These are phyloP conservation scores for Allomyces javanicus DNA, from an alignment of 192 early-diverging fungal genomes.

Conservation along the genomic window DNA sequence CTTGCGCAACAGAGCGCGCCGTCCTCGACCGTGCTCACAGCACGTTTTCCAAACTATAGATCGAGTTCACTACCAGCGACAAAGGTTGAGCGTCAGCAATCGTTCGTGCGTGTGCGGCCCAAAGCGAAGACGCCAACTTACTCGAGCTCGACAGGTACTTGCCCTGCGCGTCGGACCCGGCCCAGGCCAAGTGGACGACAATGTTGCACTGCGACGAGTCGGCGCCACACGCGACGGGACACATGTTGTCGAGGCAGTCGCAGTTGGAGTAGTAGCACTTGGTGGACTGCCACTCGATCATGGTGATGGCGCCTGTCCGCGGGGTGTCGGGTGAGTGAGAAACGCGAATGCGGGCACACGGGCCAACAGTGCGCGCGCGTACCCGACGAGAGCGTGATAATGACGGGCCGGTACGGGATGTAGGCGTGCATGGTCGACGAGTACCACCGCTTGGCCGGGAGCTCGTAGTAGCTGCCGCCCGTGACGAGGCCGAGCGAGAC, in stretches of 20 bases:
- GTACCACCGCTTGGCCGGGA: background rate
- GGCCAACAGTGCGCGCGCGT: too few relatives aligned
- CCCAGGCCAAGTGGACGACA: background rate
- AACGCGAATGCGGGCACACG: too few relatives aligned
- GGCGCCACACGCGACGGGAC: background rate
- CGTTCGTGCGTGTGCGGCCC: too few relatives aligned
- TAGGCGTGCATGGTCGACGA: background rate
- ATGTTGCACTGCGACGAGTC: background rate
- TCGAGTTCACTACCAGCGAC: too few relatives aligned
- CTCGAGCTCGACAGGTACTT: background rate
- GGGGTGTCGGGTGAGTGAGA: background rate
- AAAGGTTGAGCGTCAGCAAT: too few relatives aligned
- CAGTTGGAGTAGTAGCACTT: background rate
- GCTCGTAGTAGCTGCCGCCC: background rate
- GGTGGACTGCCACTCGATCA: background rate
- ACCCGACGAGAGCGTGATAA: background rate
- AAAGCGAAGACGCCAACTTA: background rate
- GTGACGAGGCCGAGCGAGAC: background rate
- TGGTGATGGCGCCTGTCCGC: background rate
- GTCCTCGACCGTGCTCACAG: too few relatives aligned
- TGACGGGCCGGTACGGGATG: background rate
- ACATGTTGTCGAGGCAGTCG: background rate
- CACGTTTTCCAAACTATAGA: too few relatives aligned
- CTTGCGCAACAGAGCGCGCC: too few relatives aligned
- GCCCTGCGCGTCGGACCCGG: background rate